Base-by-base conservation (phyloP, 2,329 filamentous ascomycete genomes). In the Xylaria sp. region DNA sequence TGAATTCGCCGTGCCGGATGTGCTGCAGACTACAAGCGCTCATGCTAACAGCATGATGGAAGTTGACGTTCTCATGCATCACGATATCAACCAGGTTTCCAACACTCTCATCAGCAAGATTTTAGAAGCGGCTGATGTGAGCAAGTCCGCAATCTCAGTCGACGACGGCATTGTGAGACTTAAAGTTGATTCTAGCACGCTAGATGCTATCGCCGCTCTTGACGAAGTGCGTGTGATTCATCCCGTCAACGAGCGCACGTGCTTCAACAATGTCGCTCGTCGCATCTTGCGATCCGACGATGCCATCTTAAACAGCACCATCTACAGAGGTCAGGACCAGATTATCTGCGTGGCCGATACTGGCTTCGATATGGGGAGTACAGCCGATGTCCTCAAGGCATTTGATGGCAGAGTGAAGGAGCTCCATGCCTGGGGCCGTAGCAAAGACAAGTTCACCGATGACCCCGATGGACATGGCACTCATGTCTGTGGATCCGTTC, bases 311-410 rank as follows among this genome's bases (percentile, higher is more conserved):
- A 58, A 58, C 18, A n/a, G 44, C n/a, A 58, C 55, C 18, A 32
- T 18, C 28, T 58, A 58, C 37, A 32, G n/a, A 58, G 55, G 55
- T 4, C 28, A 44, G 55, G 32, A 39, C 55, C 55, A 58, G 55
- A 32, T 58, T 23, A 41, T 58, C 32, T 58, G 55, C n/a, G 55
- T 58, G 55, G 55, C 55, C 37, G 55, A 58, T 58, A 37, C 55
- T 39, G 55, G 55, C 18, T 58, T 58, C 55, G 55, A 58, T 58
- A 15, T 15, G 12, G 55, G 55, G 9, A 37, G 32, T 15, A 41
- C 55, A 37, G 18, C 12, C 37, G 55, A 58, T 39, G 55, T 58
- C n/a, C 32, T 41, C 37, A 32, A 15, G 13, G 55, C 55, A 41
- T 58, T 58, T 41, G 37, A 32, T 13, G 55, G 37, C 55, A 32